Evolutionary conservation across 306 rosid genomes (phyloP).

Genomic region (barrel medic (Medicago truncatula)): DNA sequence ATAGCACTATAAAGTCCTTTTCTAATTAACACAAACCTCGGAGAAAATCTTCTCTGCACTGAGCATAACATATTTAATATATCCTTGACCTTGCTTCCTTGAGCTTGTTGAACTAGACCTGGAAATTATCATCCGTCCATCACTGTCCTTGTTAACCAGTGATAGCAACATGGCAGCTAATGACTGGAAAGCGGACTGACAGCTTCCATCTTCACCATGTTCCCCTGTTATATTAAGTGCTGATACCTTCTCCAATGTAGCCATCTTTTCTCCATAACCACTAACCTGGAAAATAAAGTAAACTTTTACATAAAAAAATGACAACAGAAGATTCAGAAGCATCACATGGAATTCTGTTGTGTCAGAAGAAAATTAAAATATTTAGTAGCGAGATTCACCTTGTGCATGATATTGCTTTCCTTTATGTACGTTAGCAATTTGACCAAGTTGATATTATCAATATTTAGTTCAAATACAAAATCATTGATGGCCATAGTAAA

Average conservation of each 20-base stretch:
- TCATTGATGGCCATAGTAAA: slow-evolving; percentile 85
- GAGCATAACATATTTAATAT: slow-evolving; percentile 88
- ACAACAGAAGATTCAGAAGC: slow-evolving; percentile 29
- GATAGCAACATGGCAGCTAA: slow-evolving; percentile 70
- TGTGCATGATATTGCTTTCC: slow-evolving; percentile 95
- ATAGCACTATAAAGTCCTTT: slow-evolving; percentile 14
- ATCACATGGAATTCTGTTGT: slow-evolving; percentile 8
- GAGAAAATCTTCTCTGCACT: slow-evolving; percentile 89
- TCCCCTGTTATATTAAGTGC: slow-evolving; percentile 37
- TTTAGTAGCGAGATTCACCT: slow-evolving; percentile 61
- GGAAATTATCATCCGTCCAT: slow-evolving; percentile 87
- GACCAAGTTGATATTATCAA: slow-evolving; percentile 90
- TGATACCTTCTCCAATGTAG: slow-evolving; percentile 49
- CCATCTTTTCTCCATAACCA: slow-evolving; percentile 76
- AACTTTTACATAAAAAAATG: slow-evolving; percentile 34
- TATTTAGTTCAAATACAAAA: slow-evolving; percentile 74
- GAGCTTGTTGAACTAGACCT: slow-evolving; percentile 54
- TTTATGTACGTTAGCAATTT: slow-evolving; percentile 76
- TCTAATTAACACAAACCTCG: slow-evolving; percentile 64
- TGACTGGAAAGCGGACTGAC: slow-evolving; percentile 79
- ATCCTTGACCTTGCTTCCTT: slow-evolving; percentile 60
- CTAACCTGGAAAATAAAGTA: slow-evolving; percentile 65
- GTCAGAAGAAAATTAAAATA: slow-evolving; percentile 23
- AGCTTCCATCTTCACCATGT: slow-evolving; percentile 67
- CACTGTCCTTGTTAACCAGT: slow-evolving; percentile 76